A percentile compares a stretch with the other conserved stretches of the same genome.
phyloP scores from a whole-genome alignment of 208 protist genomes.

The Leishmania tarentolae region DNA sequence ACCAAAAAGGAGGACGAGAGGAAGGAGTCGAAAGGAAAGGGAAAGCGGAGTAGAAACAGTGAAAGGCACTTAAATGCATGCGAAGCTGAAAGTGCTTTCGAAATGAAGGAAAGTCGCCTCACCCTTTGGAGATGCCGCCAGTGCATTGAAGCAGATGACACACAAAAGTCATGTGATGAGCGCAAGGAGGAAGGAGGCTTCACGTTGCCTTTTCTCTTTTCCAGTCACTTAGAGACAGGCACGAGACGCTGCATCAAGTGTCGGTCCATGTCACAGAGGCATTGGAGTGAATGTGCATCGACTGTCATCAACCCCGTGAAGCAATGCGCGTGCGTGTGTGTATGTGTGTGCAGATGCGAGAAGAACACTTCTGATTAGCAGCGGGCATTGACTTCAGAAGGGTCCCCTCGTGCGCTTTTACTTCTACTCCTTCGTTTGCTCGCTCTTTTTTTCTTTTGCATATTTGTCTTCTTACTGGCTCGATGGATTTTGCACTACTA shows the following conservation, averaged over 20 bases:
- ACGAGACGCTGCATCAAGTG: background rate
- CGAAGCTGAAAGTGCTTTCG: background rate
- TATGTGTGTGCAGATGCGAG: background rate
- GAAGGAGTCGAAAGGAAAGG: background rate
- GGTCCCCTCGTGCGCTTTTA: background rate
- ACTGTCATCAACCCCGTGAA: background rate
- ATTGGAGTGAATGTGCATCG: background rate
- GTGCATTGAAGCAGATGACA: background rate
- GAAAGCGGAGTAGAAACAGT: background rate
- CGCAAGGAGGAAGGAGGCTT: background rate
- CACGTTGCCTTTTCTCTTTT: background rate
- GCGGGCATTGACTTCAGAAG: background rate
- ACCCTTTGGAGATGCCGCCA: background rate
- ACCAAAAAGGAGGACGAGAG: background rate
- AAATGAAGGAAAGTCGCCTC: background rate
- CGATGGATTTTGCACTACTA: constrained; percentile 5
- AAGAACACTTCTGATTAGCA: background rate
- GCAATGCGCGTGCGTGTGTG: background rate
- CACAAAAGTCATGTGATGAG: background rate
- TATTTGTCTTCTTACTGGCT: background rate
- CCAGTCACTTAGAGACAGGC: background rate
- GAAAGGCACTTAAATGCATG: background rate
- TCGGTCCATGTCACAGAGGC: background rate
- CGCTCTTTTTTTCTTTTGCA: background rate
- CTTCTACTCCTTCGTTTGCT: constrained; percentile 6